Percentiles rank a stretch among this genome's conserved stretches.
Conservation (phyloP, 495 filamentous ascomycete species). For the Endocarpon pusillum region DNA sequence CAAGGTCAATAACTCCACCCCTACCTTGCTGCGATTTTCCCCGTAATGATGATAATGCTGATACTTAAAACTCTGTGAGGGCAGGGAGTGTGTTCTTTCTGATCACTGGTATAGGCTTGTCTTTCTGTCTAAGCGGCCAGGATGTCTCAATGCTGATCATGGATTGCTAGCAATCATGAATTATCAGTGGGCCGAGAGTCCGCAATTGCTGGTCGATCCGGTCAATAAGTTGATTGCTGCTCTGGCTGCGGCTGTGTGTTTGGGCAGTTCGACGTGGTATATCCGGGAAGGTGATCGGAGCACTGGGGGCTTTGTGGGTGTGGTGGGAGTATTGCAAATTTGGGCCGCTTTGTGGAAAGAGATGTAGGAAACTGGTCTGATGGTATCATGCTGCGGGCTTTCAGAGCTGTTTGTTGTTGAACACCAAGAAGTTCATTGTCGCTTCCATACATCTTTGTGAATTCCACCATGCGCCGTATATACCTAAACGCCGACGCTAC, state of each 20-base stretch:
- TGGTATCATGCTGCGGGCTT: no score
- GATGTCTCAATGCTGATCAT: neutral
- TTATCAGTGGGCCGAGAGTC: slow-evolving; percentile 14
- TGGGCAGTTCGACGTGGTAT: slow-evolving; percentile 18
- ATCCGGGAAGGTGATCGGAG: slow-evolving; percentile 7
- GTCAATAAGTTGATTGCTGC: slow-evolving; percentile 14
- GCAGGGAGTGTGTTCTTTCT: slow-evolving; percentile 17
- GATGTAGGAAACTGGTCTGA: no score
- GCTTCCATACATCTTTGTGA: no score
- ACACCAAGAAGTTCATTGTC: no score
- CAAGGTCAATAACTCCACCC: no score
- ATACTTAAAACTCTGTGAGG: no score
- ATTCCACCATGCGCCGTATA: no score
- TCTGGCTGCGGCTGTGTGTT: slow-evolving; percentile 10
- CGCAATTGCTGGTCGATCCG: slow-evolving; percentile 10
- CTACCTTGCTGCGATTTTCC: no score
- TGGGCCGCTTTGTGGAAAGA: slow-evolving; percentile 13
- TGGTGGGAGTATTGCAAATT: slow-evolving; percentile 13
- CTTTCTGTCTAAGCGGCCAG: neutral
- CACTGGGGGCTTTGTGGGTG: slow-evolving; percentile 9
- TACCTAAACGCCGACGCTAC: no score
- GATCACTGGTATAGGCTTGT: slow-evolving; percentile 13
- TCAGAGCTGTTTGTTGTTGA: no score
- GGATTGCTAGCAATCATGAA: slow-evolving; percentile 14
- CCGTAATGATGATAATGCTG: no score